A percentile compares a stretch with the other conserved stretches of the same genome.
Evolutionary conservation across 345 rosid genomes (phyloP).

Genomic region (Fremontodendron californicum): DNA sequence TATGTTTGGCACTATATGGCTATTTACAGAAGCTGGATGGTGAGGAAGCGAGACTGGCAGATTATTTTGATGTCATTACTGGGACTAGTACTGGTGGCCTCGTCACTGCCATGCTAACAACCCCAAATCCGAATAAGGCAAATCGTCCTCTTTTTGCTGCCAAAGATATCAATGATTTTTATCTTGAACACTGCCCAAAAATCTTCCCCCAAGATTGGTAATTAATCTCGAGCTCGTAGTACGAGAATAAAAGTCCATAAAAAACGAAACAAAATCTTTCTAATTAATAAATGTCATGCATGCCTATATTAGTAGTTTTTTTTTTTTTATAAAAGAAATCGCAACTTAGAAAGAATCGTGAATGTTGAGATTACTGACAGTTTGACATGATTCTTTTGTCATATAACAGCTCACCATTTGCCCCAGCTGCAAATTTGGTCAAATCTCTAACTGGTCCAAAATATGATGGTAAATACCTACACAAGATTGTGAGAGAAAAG

Average conservation of each 20-base stretch:
- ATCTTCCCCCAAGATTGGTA: constrained; percentile 40
- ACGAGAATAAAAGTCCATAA: no score
- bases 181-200: constrained; percentile 33
- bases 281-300: background rate
- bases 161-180: constrained; percentile 41
- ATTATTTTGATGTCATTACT: constrained; percentile 59
- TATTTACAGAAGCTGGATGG: constrained; percentile 60
- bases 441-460: constrained; percentile 37
- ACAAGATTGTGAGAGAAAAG: constrained; percentile 26
- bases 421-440: background rate
- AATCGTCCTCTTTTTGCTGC: constrained; percentile 57
- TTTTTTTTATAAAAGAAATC: background rate
- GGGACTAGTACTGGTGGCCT: constrained; percentile 78
- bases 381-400: background rate
- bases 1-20: background rate
- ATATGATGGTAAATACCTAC: constrained; percentile 40
- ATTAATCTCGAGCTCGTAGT: background rate
- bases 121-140: constrained; percentile 45
- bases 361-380: background rate
- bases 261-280: background rate
- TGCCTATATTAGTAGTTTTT: background rate
- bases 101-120: constrained; percentile 59
- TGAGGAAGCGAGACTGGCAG: constrained; percentile 60
- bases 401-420: background rate
- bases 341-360: no score